A percentile compares a stretch with the other conserved stretches of the same genome.
Conservation (phyloP, 2,329 filamentous ascomycete species). For the Teratosphaeria gauchensis region DNA sequence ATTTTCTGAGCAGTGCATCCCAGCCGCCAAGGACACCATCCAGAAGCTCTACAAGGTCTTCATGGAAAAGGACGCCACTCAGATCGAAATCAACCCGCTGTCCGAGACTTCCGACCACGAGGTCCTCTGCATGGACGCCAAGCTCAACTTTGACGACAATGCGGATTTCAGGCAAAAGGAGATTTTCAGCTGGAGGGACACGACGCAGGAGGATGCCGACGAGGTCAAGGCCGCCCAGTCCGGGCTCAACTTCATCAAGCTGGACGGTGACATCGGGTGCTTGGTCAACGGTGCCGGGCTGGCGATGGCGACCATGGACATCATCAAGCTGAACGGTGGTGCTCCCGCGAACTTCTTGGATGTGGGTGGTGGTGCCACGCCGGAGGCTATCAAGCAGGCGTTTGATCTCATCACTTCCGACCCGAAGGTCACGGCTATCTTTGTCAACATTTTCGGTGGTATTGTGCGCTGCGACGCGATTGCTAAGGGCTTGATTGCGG, state of each 20-base stretch:
- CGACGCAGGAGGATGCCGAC: conserved; percentile 90
- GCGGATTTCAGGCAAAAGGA: conserved; percentile 98
- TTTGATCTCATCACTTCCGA: conserved; percentile 99
- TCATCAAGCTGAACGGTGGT: conserved; percentile 98
- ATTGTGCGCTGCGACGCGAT: conserved; percentile 98
- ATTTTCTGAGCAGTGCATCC: conserved; percentile 95
- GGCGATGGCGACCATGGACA: conserved; percentile 99
- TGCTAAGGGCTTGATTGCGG: conserved; percentile 89
- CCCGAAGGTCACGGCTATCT: conserved; percentile 95
- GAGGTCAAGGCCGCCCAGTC: conserved; percentile 93
- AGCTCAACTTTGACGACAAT: conserved; percentile 98
- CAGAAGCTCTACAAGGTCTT: conserved; percentile 99
- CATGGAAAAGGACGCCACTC: conserved; percentile 94
- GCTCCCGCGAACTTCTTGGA: conserved; percentile 97
- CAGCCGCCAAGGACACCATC: conserved; percentile 90
- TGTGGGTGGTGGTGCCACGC: conserved; percentile 93
- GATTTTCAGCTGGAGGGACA: conserved; percentile 86
- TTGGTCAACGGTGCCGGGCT: conserved; percentile 97
- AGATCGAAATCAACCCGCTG: conserved; percentile 99
- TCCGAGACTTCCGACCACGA: conserved; percentile 97
- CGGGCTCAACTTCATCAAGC: conserved; percentile 99
- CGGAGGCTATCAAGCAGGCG: conserved; percentile 90
- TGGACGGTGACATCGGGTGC: conserved; percentile 98
- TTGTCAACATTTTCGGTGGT: conserved; percentile 99
- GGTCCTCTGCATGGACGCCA: conserved; percentile 98